phyloP scores from a whole-genome alignment of 352 stramenopile species.

The Globisporangium nodosum region DNA sequence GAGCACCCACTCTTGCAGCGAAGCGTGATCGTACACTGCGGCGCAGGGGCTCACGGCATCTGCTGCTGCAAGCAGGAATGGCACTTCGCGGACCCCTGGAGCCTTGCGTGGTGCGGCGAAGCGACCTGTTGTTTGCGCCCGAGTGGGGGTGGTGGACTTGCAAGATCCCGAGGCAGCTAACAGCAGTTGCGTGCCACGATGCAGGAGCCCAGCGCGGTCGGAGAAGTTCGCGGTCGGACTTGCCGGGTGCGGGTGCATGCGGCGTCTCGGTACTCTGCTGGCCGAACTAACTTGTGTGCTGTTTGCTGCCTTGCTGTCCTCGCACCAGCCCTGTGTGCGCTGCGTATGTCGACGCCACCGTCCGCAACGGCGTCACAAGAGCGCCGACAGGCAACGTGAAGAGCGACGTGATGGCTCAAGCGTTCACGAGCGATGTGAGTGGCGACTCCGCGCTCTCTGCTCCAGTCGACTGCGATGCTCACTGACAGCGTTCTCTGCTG shows the following conservation, averaged over 20 bases:
- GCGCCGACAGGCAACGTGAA: slow-evolving; percentile 23
- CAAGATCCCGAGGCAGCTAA: not conserved
- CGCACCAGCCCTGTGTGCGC: slow-evolving; percentile 1
- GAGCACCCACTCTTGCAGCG: not conserved
- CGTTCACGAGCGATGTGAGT: slow-evolving; percentile 21
- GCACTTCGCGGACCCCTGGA: slow-evolving; percentile 8
- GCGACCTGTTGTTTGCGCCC: not conserved
- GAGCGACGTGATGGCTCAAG: slow-evolving; percentile 40
- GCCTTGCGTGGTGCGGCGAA: slow-evolving; percentile 8
- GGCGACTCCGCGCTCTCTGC: not conserved
- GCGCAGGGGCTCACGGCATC: not conserved
- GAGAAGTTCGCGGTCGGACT: slow-evolving; percentile 12
- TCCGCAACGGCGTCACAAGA: slow-evolving; percentile 1
- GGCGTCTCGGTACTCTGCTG: not conserved
- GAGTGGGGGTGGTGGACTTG: not conserved
- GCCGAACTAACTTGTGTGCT: not conserved
- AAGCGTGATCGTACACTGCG: not conserved
- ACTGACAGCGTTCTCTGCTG: not conserved
- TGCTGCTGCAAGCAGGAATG: not conserved
- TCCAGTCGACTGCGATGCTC: not conserved
- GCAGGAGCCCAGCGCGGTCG: slow-evolving; percentile 7
- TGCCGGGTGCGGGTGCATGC: slow-evolving; percentile 1
- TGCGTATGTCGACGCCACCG: slow-evolving; percentile 8
- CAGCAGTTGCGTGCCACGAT: not conserved
- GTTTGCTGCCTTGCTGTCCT: not conserved